phyloP scores from a whole-genome alignment of 2,329 filamentous ascomycete species.

The Colletotrichum sp. region DNA sequence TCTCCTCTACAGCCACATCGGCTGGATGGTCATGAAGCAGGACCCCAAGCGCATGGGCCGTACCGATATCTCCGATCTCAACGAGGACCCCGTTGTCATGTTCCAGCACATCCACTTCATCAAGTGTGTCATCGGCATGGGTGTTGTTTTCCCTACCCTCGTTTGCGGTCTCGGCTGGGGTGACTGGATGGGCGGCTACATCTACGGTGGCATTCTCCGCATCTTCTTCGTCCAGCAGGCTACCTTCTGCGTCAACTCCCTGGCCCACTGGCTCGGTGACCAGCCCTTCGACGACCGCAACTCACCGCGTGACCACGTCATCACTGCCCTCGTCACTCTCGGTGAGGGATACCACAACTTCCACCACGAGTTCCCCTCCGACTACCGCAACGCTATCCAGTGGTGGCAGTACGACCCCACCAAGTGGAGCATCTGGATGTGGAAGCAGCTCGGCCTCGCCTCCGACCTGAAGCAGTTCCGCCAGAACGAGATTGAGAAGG shows the following conservation, averaged over 20 bases:
- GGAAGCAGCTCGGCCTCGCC: conserved; percentile 84
- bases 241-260: conserved; percentile 91
- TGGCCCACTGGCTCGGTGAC: conserved; percentile 90
- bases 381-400: conserved; percentile 90
- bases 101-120: conserved; percentile 91
- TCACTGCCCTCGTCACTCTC: conserved; percentile 84
- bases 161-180: conserved; percentile 81
- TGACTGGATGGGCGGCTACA: conserved; percentile 81
- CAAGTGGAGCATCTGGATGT: conserved; percentile 86
- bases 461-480: conserved; percentile 92
- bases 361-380: conserved; percentile 92
- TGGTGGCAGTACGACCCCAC: conserved; percentile 94
- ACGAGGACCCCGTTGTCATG: conserved; percentile 83
- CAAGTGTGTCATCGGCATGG: conserved; percentile 80
- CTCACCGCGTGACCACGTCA: conserved; percentile 85
- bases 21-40: conserved; percentile 95
- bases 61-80: conserved; percentile 86
- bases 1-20: conserved; percentile 77
- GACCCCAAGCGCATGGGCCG: conserved; percentile 89
- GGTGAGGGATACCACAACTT: conserved; percentile 95
- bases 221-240: conserved; percentile 92
- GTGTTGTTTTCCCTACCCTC: conserved; percentile 74
- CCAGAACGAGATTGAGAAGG: conserved; percentile 91
- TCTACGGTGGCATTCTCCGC: conserved; percentile 85
- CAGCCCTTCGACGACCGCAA: conserved; percentile 94